Percentiles rank a stretch among this genome's conserved stretches.
Evolutionary conservation across 2,329 filamentous ascomycete species (phyloP).

Genomic region (Neonectria coccinea): DNA sequence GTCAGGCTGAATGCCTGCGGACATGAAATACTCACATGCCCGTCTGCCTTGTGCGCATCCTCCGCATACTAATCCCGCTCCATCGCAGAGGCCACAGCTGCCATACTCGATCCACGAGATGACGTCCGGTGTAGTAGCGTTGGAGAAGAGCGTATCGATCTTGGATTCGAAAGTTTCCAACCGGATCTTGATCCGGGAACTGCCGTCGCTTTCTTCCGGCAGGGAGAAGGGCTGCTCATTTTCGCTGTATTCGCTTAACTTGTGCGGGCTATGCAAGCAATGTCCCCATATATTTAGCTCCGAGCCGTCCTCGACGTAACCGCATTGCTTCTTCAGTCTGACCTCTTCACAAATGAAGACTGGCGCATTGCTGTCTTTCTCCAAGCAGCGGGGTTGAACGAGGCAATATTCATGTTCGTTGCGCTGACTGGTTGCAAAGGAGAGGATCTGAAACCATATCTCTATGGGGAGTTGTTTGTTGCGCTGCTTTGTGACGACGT

Average conservation of each 20-base stretch:
- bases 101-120: conserved; percentile 7
- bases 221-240: conserved; percentile 1
- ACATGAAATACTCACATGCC: conserved; percentile 6
- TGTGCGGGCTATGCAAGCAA: neutral
- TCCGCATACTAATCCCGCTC: conserved; percentile 1
- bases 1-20: neutral
- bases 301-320: no score
- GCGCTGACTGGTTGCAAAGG: neutral
- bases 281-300: neutral
- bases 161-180: neutral
- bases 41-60: neutral
- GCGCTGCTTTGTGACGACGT: conserved; percentile 13
- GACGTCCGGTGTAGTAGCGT: conserved; percentile 10
- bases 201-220: neutral
- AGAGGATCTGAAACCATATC: conserved; percentile 10
- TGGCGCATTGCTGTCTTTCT: neutral
- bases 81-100: neutral
- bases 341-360: neutral
- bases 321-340: neutral
- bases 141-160: conserved; percentile 3
- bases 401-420: neutral
- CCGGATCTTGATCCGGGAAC: neutral
- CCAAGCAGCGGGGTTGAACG: conserved; percentile 7
- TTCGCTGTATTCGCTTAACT: neutral
- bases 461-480: conserved; percentile 10